Base-by-base conservation (phyloP, 345 rosid genomes). In the Triadica sebifera region DNA sequence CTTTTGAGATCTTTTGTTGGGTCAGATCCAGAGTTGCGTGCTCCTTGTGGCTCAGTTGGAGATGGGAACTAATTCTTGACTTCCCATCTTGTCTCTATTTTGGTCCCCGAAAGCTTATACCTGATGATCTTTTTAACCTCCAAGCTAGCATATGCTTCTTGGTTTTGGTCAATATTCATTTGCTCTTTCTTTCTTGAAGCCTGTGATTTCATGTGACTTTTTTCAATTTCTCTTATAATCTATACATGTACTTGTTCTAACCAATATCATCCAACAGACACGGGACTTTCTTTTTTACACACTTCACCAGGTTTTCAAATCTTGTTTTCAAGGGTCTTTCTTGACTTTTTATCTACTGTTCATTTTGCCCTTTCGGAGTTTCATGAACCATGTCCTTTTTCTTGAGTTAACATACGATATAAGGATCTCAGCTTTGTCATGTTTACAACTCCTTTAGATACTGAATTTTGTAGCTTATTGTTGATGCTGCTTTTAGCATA, bases 21-120 rank as follows among this genome's bases (percentile, higher is more conserved):
- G 79, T 85, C 90, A 86, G 93, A 89, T 85, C 88, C 86, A 80
- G 85, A 70, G 72, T 59, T 73, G 41, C 64, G 12, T 55, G 72
- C 61, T 77, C 60, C 34, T 71, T 69, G 64, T 78, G 78, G 73
- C 72, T 74, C 76, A 49, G 82, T 79, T 79, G 57, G 71, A 61
- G 76, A 65, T 72, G 83, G 87, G 85, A 75, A 82, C 84, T 79
- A 47, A 57, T 68, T 62, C 65, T 53, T 62, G 65, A 77, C 65
- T 62, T 67, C 52, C 19, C 76, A 69, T 83, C 74, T 29, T 29
- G 72, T 83, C 70, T 77, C 79, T 66, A 67, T 78, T 74, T 72
- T 50, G 79, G 79, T 68, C 71, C 72, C 58, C 68, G 61, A 56
- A 56, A 43, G 49, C 57, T 74, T 73, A 59, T 66, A 22, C 25